phyloP scores from a whole-genome alignment of 768 basidiomycete genomes.

The Lactarius quietus region DNA sequence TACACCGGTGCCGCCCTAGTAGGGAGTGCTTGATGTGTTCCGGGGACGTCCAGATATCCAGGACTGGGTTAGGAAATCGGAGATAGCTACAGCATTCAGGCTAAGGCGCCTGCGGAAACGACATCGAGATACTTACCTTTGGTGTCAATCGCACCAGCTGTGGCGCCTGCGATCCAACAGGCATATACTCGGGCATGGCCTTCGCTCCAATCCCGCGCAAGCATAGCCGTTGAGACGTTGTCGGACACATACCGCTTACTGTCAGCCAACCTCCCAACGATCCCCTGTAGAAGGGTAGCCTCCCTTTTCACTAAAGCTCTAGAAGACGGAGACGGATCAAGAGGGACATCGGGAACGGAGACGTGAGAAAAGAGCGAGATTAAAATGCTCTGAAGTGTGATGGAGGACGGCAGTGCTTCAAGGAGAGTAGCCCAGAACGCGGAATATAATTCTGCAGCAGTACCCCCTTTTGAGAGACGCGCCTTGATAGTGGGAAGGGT shows the following conservation, averaged over 20 bases:
- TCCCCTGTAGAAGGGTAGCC: conserved; percentile 44
- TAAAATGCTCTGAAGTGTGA: conserved; percentile 55
- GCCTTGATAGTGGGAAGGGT: conserved; percentile 47
- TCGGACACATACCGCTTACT: conserved; percentile 52
- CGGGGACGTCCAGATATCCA: conserved; percentile 69
- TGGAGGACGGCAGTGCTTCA: conserved; percentile 45
- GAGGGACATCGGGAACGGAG: conserved; percentile 30
- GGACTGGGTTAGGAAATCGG: conserved; percentile 45
- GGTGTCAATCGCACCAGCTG: conserved; percentile 34
- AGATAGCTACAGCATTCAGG: conserved; percentile 39
- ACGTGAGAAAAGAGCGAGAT: conserved; percentile 56
- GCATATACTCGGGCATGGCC: conserved; percentile 59
- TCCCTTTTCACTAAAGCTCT: conserved; percentile 51
- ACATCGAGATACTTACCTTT: conserved; percentile 30
- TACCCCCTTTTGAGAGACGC: conserved; percentile 33
- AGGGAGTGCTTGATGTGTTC: conserved; percentile 81
- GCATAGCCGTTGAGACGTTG: conserved; percentile 43
- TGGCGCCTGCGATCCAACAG: conserved; percentile 60
- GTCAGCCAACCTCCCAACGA: conserved; percentile 51
- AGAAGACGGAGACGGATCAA: conserved; percentile 34
- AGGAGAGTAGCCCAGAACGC: conserved; percentile 48
- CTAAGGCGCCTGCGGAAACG: neutral
- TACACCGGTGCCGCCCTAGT: conserved; percentile 72
- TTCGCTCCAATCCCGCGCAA: conserved; percentile 58
- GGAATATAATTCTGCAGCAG: conserved; percentile 39